Evolutionary conservation across 2,329 filamentous ascomycete species (phyloP).

Genomic region (Ophiocordyceps sinensis): DNA sequence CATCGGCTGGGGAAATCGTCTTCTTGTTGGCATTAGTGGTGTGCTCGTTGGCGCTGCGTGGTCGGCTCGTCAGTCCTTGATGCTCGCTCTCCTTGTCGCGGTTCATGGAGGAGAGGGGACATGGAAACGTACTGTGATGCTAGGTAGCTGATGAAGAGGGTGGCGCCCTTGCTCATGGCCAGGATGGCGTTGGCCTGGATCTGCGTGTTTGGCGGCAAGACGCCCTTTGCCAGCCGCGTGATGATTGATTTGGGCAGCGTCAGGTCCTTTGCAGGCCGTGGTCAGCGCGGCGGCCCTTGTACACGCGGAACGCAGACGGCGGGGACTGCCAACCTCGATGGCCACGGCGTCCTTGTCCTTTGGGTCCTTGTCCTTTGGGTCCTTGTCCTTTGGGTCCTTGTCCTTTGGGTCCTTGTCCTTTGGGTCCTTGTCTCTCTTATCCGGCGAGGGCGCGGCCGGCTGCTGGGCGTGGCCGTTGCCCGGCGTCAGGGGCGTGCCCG

Average conservation of each 20-base stretch:
- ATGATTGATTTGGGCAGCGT: constrained; percentile 70
- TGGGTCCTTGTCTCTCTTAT: constrained; percentile 21
- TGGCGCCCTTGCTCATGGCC: constrained; percentile 68
- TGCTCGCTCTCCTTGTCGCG: not conserved
- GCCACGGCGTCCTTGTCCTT: constrained; percentile 25
- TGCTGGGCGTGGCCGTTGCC: not conserved
- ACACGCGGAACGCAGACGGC: not conserved
- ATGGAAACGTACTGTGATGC: constrained; percentile 50
- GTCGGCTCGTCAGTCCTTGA: not conserved
- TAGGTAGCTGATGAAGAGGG: constrained; percentile 71
- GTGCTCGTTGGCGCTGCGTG: constrained; percentile 54
- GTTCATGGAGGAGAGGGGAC: not conserved
- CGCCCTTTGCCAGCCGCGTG: constrained; percentile 64
- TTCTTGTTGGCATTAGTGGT: constrained; percentile 56
- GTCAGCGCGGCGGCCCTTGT: not conserved
- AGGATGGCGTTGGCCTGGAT: constrained; percentile 71
- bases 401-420: too few species aligned
- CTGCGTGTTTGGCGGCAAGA: constrained; percentile 66
- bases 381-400: too few species aligned
- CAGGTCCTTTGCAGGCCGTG: constrained; percentile 45
- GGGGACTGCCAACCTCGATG: constrained; percentile 32
- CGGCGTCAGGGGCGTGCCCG: constrained; percentile 10
- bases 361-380: too few species aligned
- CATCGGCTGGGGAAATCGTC: constrained; percentile 62
- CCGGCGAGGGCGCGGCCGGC: not conserved